Conservation (phyloP, 495 filamentous ascomycete genomes). For the Delitschia confertaspora region DNA sequence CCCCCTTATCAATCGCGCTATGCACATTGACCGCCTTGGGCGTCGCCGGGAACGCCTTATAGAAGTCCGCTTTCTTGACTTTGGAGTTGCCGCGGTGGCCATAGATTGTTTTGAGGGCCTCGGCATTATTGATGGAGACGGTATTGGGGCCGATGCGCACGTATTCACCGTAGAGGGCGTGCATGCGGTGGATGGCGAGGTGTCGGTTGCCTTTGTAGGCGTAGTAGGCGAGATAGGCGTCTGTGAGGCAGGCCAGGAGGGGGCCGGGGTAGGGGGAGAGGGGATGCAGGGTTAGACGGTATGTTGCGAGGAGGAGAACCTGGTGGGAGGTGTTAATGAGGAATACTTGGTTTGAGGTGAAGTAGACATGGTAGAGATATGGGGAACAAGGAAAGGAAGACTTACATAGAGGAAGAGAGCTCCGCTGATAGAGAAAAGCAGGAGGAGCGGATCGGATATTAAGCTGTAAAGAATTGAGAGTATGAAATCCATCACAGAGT, state of each 20-base stretch:
- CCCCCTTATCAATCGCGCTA: constrained; percentile 48
- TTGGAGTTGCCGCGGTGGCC: constrained; percentile 50
- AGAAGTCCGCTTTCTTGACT: constrained; percentile 57
- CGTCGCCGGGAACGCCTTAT: constrained; percentile 50
- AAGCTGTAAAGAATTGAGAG: neutral
- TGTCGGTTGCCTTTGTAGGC: constrained; percentile 28
- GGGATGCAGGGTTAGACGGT: constrained; percentile 31
- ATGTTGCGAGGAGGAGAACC: constrained; percentile 13
- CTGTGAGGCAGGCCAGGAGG: constrained; percentile 25
- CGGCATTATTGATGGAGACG: constrained; percentile 49
- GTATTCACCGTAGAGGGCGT: constrained; percentile 32
- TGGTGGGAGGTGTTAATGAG: neutral
- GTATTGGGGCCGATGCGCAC: constrained; percentile 55
- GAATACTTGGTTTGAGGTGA: too few relatives aligned
- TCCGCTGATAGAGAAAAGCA: constrained; percentile 8
- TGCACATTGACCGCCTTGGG: constrained; percentile 51
- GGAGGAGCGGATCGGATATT: constrained; percentile 8
- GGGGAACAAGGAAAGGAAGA: neutral
- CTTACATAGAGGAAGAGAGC: constrained; percentile 11
- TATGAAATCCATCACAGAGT: constrained; percentile 19
- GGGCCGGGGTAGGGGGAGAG: constrained; percentile 31
- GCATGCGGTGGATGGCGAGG: constrained; percentile 20
- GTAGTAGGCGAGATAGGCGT: constrained; percentile 26
- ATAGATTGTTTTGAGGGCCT: constrained; percentile 54
- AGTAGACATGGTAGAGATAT: too few relatives aligned